phyloP scores from a whole-genome alignment of 345 rosid species.

The Melaleuca alternifolia region DNA sequence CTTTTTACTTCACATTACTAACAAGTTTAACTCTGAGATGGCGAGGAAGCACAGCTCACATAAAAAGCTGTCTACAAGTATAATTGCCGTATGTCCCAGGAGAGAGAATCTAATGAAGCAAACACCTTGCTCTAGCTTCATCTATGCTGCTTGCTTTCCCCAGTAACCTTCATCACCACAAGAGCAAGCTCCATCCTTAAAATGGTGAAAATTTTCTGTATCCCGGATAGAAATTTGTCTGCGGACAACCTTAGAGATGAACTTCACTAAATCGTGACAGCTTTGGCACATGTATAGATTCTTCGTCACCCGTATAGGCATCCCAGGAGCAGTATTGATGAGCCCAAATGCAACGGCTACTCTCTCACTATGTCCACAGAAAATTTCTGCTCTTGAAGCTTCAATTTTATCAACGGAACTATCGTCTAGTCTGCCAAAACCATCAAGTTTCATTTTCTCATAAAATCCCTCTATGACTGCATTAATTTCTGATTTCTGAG shows the following conservation, averaged over 20 bases:
- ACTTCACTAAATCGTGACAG: constrained; percentile 61
- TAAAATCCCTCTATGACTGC: constrained; percentile 48
- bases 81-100: neutral
- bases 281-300: constrained; percentile 62
- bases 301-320: constrained; percentile 71
- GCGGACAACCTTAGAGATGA: constrained; percentile 56
- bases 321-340: constrained; percentile 58
- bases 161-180: constrained; percentile 52
- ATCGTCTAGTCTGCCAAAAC: constrained; percentile 18
- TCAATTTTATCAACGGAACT: constrained; percentile 33
- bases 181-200: constrained; percentile 70
- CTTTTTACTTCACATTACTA: neutral
- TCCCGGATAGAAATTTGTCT: constrained; percentile 78
- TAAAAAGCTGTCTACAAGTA: neutral
- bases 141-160: constrained; percentile 7
- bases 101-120: neutral
- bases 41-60: neutral
- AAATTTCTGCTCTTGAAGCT: constrained; percentile 55
- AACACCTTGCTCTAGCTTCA: neutral
- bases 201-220: constrained; percentile 69
- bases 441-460: constrained; percentile 42
- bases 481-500: constrained; percentile 42
- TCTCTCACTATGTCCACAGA: constrained; percentile 86
- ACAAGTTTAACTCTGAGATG: neutral
- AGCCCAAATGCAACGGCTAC: constrained; percentile 66